Percentiles rank a stretch among this genome's conserved stretches.
These are phyloP conservation scores for Colletotrichum sp. DNA, from an alignment of 2,329 filamentous ascomycete species.

Conservation along the genomic window DNA sequence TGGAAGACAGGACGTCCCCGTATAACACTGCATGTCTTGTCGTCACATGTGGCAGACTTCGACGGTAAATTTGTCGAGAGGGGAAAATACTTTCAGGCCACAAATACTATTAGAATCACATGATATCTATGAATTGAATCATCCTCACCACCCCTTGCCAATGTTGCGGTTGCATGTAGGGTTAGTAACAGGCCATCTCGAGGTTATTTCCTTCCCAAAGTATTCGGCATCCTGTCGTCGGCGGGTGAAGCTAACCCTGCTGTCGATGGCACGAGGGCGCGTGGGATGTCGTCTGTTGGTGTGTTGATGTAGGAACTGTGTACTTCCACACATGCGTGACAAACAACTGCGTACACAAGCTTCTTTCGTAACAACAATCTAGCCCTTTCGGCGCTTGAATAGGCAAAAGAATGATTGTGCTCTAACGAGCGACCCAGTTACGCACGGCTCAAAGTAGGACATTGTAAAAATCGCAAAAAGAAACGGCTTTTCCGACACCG, in stretches of 20 bases:
- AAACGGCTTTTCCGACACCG: background rate
- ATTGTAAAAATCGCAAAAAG: background rate
- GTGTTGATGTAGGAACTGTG: background rate
- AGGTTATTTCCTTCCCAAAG: background rate
- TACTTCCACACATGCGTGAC: background rate
- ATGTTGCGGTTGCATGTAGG: background rate
- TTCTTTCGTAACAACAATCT: background rate
- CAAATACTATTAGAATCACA: background rate
- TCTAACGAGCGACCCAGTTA: background rate
- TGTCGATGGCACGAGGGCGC: background rate
- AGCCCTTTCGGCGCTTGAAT: background rate
- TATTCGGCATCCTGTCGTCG: background rate
- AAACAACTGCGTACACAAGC: background rate
- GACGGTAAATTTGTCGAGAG: background rate
- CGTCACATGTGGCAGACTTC: background rate
- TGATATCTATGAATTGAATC: background rate
- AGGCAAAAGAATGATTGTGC: background rate
- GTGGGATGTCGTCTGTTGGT: background rate
- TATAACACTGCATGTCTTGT: background rate
- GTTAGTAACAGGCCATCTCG: background rate
- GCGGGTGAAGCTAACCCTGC: background rate
- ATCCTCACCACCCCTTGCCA: background rate
- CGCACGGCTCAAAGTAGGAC: background rate
- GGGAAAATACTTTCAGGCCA: background rate
- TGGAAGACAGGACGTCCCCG: background rate